Percentiles rank a stretch among this genome's conserved stretches.
These are phyloP conservation scores for Thelonectria olida DNA, from an alignment of 2,329 filamentous ascomycete genomes.

Conservation along the genomic window DNA sequence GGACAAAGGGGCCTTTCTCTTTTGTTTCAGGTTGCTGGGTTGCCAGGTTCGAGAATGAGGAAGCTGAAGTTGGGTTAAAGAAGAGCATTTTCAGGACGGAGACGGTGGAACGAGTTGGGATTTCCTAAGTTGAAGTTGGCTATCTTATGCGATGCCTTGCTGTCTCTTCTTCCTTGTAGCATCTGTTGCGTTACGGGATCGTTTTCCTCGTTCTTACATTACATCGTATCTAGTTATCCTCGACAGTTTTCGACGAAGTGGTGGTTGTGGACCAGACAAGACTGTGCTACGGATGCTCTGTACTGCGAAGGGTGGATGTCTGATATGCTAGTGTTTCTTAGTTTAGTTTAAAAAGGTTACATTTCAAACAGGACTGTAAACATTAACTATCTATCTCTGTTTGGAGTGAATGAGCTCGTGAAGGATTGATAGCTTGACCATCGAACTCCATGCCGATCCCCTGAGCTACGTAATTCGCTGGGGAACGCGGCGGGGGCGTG, in stretches of 20 bases:
- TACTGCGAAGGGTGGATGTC: slow-evolving; percentile 24
- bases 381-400: not conserved
- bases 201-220: slow-evolving; percentile 8
- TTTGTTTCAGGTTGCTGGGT: slow-evolving; percentile 14
- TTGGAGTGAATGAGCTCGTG: not conserved
- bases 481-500: not conserved
- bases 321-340: slow-evolving; percentile 13
- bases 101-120: not conserved
- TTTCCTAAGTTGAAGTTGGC: slow-evolving; percentile 8
- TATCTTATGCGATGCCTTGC: slow-evolving; percentile 19
- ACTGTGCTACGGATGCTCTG: slow-evolving; percentile 21
- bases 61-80: not conserved
- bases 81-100: not conserved
- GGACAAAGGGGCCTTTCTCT: slow-evolving; percentile 22
- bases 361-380: too few species aligned
- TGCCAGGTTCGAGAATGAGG: slow-evolving; percentile 5
- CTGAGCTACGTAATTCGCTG: slow-evolving; percentile 3
- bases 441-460: too few species aligned
- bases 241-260: not conserved
- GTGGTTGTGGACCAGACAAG: slow-evolving; percentile 8
- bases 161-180: not conserved
- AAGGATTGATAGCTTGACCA: not conserved
- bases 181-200: slow-evolving; percentile 7
- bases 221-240: slow-evolving; percentile 4
- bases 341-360: not conserved